Percentiles rank a stretch among this genome's conserved stretches.
These are phyloP conservation scores for Discostella stelligeroides DNA, from an alignment of 108 stramenopile genomes.

Conservation along the genomic window DNA sequence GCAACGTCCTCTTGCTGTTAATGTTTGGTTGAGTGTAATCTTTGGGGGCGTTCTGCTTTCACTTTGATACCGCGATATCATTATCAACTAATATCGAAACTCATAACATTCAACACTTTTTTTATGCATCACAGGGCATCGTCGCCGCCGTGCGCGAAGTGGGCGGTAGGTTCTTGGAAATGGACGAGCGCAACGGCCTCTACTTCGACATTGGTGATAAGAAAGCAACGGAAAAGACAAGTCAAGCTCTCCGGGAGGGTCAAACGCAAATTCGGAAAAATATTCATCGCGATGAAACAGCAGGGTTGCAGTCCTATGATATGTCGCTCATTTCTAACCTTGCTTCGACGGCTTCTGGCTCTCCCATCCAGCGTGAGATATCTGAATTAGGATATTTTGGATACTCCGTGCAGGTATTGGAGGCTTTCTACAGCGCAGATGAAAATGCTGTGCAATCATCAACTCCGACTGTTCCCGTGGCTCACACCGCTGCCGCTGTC, in stretches of 20 bases:
- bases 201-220: slow-evolving; percentile 52
- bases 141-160: slow-evolving; percentile 36
- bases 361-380: slow-evolving; percentile 18
- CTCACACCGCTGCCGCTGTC: no score
- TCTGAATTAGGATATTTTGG: slow-evolving; percentile 27
- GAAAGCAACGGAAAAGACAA: slow-evolving; percentile 43
- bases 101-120: no score
- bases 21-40: background rate
- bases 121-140: slow-evolving; percentile 38
- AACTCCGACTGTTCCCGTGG: background rate
- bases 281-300: slow-evolving; percentile 13
- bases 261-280: slow-evolving; percentile 38
- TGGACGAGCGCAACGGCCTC: slow-evolving; percentile 24
- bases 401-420: slow-evolving; percentile 33
- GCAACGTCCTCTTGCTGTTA: background rate
- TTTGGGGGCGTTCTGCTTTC: background rate
- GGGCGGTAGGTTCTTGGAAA: slow-evolving; percentile 43
- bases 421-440: slow-evolving; percentile 31
- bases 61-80: background rate
- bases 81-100: no score
- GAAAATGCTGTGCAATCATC: slow-evolving; percentile 15
- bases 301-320: background rate
- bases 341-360: background rate
- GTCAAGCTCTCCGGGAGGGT: slow-evolving; percentile 47
- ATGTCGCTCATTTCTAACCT: background rate